Conservation (phyloP, 1,284 basidiomycete genomes). For the Melanopsichium pennsylvanicum region DNA sequence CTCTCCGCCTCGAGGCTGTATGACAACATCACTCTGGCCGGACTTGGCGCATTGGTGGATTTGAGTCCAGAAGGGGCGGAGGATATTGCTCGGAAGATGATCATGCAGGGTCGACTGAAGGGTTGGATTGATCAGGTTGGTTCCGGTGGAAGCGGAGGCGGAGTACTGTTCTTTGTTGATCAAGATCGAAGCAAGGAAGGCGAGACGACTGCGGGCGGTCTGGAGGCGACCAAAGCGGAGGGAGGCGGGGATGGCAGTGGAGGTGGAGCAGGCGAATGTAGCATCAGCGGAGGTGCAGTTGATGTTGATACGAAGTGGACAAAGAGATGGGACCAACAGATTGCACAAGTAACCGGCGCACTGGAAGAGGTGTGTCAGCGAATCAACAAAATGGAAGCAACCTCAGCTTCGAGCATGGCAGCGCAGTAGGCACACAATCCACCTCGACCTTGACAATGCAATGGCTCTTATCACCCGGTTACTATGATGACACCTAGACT, state of each 20-base stretch:
- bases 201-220: constrained; percentile 41
- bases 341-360: constrained; percentile 36
- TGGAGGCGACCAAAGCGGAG: constrained; percentile 27
- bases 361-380: constrained; percentile 48
- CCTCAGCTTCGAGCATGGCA: background rate
- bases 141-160: constrained; percentile 57
- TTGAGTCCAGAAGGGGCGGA: constrained; percentile 76
- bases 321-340: constrained; percentile 49
- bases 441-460: too few relatives aligned
- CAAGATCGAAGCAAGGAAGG: constrained; percentile 33
- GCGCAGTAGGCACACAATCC: too few relatives aligned
- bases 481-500: too few relatives aligned
- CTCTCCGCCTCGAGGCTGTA: constrained; percentile 82
- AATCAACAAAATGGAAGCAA: constrained; percentile 28
- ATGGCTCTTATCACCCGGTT: too few relatives aligned
- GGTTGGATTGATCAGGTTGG: constrained; percentile 89
- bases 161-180: constrained; percentile 89
- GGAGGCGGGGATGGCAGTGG: constrained; percentile 7
- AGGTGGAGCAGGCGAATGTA: constrained; percentile 9
- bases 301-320: constrained; percentile 42
- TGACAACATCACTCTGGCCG: constrained; percentile 50
- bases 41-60: constrained; percentile 48
- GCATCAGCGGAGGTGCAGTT: constrained; percentile 6
- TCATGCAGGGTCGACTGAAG: constrained; percentile 88
- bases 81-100: constrained; percentile 93